phyloP scores from a whole-genome alignment of 73 alveolate species.

The Tetrahymena thermophila region DNA sequence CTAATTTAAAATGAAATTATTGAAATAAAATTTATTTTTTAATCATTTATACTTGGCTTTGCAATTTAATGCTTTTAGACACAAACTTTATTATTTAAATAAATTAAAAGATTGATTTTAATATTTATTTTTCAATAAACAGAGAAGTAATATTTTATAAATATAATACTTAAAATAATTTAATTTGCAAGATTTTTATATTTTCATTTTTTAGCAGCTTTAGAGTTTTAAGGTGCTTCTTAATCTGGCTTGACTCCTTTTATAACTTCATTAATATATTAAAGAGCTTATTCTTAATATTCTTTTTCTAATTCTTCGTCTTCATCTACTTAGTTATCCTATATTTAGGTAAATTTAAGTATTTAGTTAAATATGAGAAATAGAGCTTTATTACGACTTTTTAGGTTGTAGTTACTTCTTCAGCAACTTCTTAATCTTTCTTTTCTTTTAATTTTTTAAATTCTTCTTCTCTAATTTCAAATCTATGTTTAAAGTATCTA shows the following conservation, averaged over 20 bases:
- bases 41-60: no score
- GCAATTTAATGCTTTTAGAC: no score
- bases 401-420: neutral
- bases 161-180: no score
- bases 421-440: slow-evolving; percentile 6
- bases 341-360: neutral
- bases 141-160: no score
- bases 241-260: neutral
- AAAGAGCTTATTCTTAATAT: neutral
- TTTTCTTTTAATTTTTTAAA: slow-evolving; percentile 16
- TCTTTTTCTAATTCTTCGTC: neutral
- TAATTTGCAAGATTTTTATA: neutral
- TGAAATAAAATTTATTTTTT: no score
- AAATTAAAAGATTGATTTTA: no score
- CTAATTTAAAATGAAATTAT: no score
- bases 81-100: no score
- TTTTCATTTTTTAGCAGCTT: neutral
- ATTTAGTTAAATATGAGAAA: no score
- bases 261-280: neutral
- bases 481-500: slow-evolving; percentile 18
- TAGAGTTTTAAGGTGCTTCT: neutral
- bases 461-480: slow-evolving; percentile 42
- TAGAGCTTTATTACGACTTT: neutral
- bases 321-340: neutral
- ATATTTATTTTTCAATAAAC: neutral